These are phyloP conservation scores for Helichrysum umbraculigerum DNA, from an alignment of 129 eudicot species.

Conservation along the genomic window DNA sequence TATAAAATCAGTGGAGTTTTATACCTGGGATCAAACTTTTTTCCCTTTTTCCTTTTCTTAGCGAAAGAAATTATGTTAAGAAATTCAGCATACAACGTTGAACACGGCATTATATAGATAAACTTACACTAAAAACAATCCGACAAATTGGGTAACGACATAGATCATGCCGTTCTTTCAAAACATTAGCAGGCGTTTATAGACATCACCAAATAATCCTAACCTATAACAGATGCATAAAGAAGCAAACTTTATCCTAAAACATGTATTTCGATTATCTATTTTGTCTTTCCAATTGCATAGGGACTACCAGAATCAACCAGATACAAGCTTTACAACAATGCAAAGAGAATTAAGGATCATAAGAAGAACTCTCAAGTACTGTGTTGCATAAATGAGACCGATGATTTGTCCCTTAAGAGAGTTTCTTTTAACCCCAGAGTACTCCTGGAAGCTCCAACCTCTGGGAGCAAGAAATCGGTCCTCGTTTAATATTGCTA, in stretches of 20 bases:
- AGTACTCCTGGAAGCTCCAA: constrained; percentile 79
- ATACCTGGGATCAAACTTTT: background rate
- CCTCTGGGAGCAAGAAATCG: constrained; percentile 73
- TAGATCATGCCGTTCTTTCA: background rate
- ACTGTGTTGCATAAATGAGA: constrained; percentile 74
- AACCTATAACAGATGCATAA: background rate
- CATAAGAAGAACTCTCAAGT: constrained; percentile 71
- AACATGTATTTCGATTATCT: background rate
- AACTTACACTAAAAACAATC: no score
- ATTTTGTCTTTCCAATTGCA: background rate
- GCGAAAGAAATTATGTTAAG: background rate
- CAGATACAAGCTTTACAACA: constrained; percentile 69
- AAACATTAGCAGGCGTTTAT: background rate
- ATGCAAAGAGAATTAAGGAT: constrained; percentile 65
- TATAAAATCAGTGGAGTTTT: background rate
- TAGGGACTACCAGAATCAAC: constrained; percentile 42
- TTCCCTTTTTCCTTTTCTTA: background rate
- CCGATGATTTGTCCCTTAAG: constrained; percentile 80
- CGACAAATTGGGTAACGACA: background rate
- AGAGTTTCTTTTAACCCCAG: constrained; percentile 63
- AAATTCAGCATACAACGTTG: background rate
- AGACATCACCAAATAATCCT: background rate
- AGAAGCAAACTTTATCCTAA: background rate
- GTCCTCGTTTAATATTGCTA: constrained; percentile 72
- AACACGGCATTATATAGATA: background rate